A percentile compares a stretch with the other conserved stretches of the same genome.
Evolutionary conservation across 2,329 filamentous ascomycete species (phyloP).

Genomic region (Lecanicillium sp.): DNA sequence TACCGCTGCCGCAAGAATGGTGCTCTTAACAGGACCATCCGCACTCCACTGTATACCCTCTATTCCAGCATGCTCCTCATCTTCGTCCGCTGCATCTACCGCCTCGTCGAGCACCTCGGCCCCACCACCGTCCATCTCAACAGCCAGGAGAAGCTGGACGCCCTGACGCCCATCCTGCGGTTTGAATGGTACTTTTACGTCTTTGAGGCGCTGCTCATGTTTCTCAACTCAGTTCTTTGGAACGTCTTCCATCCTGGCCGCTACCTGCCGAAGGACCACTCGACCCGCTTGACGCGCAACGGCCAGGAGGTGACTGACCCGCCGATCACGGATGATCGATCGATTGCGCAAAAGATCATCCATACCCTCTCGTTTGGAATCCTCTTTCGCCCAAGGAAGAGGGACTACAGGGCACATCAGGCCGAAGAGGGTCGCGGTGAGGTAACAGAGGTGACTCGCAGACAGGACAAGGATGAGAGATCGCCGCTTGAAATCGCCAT

Average conservation of each 20-base stretch:
- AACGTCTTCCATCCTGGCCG: slow-evolving; percentile 46
- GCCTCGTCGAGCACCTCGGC: slow-evolving; percentile 40
- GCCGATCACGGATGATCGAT: too few relatives aligned
- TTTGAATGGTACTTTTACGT: slow-evolving; percentile 56
- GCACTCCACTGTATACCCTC: slow-evolving; percentile 38
- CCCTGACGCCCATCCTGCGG: slow-evolving; percentile 38
- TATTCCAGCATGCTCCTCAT: slow-evolving; percentile 47
- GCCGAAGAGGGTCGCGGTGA: too few relatives aligned
- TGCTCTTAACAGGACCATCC: background rate
- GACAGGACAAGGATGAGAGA: too few relatives aligned
- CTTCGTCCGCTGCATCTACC: slow-evolving; percentile 48
- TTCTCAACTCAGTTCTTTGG: slow-evolving; percentile 43
- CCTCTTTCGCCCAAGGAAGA: too few relatives aligned
- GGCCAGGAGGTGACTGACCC: too few relatives aligned
- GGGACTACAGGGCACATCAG: too few relatives aligned
- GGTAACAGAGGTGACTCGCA: too few relatives aligned
- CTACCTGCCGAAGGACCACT: slow-evolving; percentile 43
- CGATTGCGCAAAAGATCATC: too few relatives aligned
- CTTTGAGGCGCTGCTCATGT: slow-evolving; percentile 50
- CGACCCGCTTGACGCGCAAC: too few relatives aligned
- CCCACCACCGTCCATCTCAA: slow-evolving; percentile 18
- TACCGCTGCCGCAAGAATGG: slow-evolving; percentile 22
- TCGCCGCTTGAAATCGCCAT: too few relatives aligned
- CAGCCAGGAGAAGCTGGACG: slow-evolving; percentile 19
- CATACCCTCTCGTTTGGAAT: too few relatives aligned